Conservation (phyloP, 2,329 filamentous ascomycete species). For the Cladosporium austrohemisphaericum region DNA sequence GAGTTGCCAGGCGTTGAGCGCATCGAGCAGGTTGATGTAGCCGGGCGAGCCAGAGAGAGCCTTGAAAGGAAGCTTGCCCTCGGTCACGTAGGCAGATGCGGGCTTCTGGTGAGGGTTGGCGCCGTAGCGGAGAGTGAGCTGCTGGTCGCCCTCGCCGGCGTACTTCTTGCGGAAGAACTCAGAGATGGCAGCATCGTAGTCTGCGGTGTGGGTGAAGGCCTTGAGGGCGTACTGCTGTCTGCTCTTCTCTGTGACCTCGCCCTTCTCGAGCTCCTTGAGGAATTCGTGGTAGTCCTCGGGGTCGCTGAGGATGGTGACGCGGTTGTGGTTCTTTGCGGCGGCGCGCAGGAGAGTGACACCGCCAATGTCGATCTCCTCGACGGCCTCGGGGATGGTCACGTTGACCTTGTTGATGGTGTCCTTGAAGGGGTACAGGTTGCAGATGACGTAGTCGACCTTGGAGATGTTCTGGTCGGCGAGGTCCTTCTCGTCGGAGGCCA, state of each 20-base stretch:
- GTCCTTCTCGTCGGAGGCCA: constrained; percentile 94
- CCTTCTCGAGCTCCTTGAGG: constrained; percentile 80
- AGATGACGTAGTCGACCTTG: constrained; percentile 92
- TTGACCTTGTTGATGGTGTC: constrained; percentile 96
- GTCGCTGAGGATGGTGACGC: constrained; percentile 94
- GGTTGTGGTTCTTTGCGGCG: constrained; percentile 94
- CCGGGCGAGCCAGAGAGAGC: constrained; percentile 84
- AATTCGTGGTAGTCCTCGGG: constrained; percentile 92
- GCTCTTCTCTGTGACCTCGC: constrained; percentile 79
- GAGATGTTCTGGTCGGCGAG: constrained; percentile 90
- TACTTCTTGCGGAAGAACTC: constrained; percentile 98
- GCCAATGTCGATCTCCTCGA: constrained; percentile 98
- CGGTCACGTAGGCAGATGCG: constrained; percentile 73
- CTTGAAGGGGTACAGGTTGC: constrained; percentile 99
- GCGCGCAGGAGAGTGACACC: constrained; percentile 94
- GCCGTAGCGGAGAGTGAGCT: constrained; percentile 85
- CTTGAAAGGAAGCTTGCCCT: constrained; percentile 84
- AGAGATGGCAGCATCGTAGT: constrained; percentile 92
- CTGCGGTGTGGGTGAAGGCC: constrained; percentile 96
- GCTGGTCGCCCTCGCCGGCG: constrained; percentile 76
- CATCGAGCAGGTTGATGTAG: constrained; percentile 96
- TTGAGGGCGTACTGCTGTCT: constrained; percentile 90
- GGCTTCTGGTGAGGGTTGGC: constrained; percentile 99
- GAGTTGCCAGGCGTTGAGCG: constrained; percentile 92
- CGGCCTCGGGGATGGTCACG: constrained; percentile 91